Conservation (phyloP, 495 filamentous ascomycete species). For the Aspergillus sclerotioniger region DNA sequence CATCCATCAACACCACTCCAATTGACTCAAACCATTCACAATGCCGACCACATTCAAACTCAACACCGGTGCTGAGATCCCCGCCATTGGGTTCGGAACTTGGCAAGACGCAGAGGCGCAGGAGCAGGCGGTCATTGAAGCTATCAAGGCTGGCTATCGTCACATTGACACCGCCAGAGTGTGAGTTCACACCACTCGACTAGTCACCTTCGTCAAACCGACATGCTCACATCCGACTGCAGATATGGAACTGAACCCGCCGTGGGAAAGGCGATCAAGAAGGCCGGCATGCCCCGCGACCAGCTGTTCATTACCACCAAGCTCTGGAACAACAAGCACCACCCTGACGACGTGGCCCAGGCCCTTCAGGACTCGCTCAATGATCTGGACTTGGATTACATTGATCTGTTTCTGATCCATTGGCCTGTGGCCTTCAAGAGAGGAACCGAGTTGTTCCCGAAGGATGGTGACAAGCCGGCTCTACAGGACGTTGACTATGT, state of each 20-base stretch:
- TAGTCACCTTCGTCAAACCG: neutral
- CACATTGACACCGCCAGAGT: conserved; percentile 60
- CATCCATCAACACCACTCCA: neutral
- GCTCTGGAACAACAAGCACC: conserved; percentile 67
- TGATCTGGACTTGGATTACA: conserved; percentile 61
- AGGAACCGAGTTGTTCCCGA: conserved; percentile 41
- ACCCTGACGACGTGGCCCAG: conserved; percentile 56
- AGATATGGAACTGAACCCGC: conserved; percentile 52
- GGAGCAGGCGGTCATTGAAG: conserved; percentile 45
- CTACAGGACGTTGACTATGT: conserved; percentile 47
- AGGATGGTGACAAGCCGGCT: conserved; percentile 44
- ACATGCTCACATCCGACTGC: conserved; percentile 2
- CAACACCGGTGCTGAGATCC: conserved; percentile 52
- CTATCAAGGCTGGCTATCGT: conserved; percentile 56
- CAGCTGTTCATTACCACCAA: conserved; percentile 71
- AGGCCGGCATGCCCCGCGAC: conserved; percentile 53
- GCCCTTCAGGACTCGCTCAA: conserved; percentile 60
- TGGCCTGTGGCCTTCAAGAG: conserved; percentile 57
- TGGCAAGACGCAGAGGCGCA: conserved; percentile 50
- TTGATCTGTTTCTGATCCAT: conserved; percentile 72
- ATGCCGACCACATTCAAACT: conserved; percentile 40
- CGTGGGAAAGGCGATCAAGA: conserved; percentile 57
- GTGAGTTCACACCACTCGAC: conserved; percentile 28
- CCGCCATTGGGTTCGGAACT: conserved; percentile 47
- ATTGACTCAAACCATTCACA: conserved; percentile 4